Evolutionary conservation across 208 protist species (phyloP).

Genomic region (Trypanosoma theileri): DNA sequence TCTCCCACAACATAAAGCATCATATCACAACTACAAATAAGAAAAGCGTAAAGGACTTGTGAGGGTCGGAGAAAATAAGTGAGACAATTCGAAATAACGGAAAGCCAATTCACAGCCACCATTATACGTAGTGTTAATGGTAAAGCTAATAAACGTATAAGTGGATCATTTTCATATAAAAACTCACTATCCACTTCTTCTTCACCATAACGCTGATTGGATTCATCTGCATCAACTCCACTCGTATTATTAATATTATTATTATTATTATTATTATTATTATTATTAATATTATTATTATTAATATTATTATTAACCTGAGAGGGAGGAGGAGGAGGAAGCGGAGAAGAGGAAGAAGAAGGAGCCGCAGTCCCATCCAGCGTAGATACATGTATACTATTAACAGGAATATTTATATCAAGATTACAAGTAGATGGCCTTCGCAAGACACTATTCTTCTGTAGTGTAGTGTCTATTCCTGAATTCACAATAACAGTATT

Average conservation of each 20-base stretch:
- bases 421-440: too few relatives aligned
- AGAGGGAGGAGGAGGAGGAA: neutral
- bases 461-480: too few relatives aligned
- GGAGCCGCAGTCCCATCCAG: too few relatives aligned
- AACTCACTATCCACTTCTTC: neutral
- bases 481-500: too few relatives aligned
- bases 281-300: neutral
- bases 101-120: slow-evolving; percentile 43
- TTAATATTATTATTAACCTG: neutral
- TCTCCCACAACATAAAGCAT: slow-evolving; percentile 28
- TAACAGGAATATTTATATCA: too few relatives aligned
- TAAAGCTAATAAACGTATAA: slow-evolving; percentile 33
- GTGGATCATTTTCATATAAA: slow-evolving; percentile 21
- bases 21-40: slow-evolving; percentile 51
- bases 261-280: slow-evolving; percentile 1
- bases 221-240: neutral
- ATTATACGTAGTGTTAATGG: slow-evolving; percentile 33
- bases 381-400: too few relatives aligned
- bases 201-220: slow-evolving; percentile 11
- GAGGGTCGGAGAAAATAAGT: slow-evolving; percentile 58
- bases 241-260: neutral
- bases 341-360: neutral
- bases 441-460: too few relatives aligned
- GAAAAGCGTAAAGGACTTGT: slow-evolving; percentile 62
- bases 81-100: slow-evolving; percentile 56